phyloP scores from a whole-genome alignment of 371 early-diverging fungal species.

The Dichotomocladium elegans region DNA sequence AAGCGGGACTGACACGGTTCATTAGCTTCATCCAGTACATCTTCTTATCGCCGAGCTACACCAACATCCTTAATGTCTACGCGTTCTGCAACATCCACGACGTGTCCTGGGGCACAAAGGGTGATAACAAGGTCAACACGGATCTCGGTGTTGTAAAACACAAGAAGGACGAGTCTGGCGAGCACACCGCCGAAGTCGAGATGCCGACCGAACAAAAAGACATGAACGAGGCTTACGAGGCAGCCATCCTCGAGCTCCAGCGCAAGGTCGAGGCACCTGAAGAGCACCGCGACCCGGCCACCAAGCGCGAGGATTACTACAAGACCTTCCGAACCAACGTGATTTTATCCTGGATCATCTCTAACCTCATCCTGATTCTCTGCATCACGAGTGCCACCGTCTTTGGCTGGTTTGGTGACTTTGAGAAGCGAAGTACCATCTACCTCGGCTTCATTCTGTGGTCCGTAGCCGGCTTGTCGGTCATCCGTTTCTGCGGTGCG shows the following conservation, averaged over 20 bases:
- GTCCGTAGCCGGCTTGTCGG: conserved; percentile 80
- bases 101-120: conserved; percentile 93
- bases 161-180: conserved; percentile 46
- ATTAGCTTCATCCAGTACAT: conserved; percentile 54
- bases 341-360: conserved; percentile 77
- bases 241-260: conserved; percentile 55
- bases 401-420: conserved; percentile 28
- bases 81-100: conserved; percentile 72
- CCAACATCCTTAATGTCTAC: conserved; percentile 63
- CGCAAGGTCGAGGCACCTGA: conserved; percentile 45
- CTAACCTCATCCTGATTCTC: conserved; percentile 75
- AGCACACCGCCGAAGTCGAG: conserved; percentile 53
- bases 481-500: conserved; percentile 80
- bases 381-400: conserved; percentile 36
- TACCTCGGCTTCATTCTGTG: conserved; percentile 88
- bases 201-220: conserved; percentile 75
- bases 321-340: conserved; percentile 77
- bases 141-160: conserved; percentile 65
- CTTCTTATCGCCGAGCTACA: conserved; percentile 59
- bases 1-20: conserved; percentile 24
- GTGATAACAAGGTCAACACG: conserved; percentile 60
- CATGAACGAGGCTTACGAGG: conserved; percentile 75
- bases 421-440: conserved; percentile 46
- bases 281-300: conserved; percentile 65
- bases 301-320: conserved; percentile 85